Evolutionary conservation across 2,329 filamentous ascomycete species (phyloP), one percentile per base, ranked within the genome.

Genomic region (Hymenoscyphus fructigenus): DNA sequence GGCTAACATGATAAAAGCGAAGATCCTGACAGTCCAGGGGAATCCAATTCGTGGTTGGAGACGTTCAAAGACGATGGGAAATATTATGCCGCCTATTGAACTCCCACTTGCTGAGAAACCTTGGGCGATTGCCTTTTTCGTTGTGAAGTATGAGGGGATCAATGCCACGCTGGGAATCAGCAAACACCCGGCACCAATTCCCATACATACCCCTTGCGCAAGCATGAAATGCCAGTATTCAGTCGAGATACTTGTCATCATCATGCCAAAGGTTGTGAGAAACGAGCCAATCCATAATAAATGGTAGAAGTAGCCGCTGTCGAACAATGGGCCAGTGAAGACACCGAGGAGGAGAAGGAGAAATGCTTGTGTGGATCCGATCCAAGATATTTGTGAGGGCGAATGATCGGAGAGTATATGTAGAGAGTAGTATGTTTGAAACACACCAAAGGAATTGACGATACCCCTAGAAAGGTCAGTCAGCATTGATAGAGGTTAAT

Each of bases 51-150:
- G 36, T 0, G 76, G 77, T 44, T 88, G 81, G 28, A 88, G 75
- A 29, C 79, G 79, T 1, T 79, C 75, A n/a, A 87, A 79, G 80
- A 88, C 84, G 69, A 88, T 85, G 0, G 86, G 85, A 62, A 87
- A 83, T 41, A 88, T 81, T 32, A 88, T 82, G 17, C 83, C 82
- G 2, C 82, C 83, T 5, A 83, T 67, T 5, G 79, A 80, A 53
- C 23, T 23, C 20, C 60, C 60, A 15, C 44, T 26, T 17, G 29
- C 29, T 36, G 29, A 29, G 20, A 61, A n/a, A 12, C 60, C 60
- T 7, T 56, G 15, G 3, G 60, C 60, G 12, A 50, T 12, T 9
- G 23, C 47, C 5, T 15, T 10, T 28, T n/a, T 34, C 1, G 26
- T 61, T 2, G 5, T 68, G 67, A 80, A 81, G 60, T 79, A 79